Base-by-base conservation (phyloP, 2,329 filamentous ascomycete genomes). In the Colletotrichum cuscutae region DNA sequence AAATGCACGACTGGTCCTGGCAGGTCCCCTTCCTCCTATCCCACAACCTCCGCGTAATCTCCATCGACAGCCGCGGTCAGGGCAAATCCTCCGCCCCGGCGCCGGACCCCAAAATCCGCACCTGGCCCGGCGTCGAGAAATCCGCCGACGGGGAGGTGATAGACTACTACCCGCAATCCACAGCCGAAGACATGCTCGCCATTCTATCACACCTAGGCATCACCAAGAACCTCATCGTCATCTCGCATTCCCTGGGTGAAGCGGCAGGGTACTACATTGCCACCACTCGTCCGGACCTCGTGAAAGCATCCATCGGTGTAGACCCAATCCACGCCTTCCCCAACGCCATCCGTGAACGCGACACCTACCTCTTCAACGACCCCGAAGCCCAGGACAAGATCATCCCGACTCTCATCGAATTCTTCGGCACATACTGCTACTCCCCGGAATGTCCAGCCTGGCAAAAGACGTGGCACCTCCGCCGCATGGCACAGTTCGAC, bases 1-100 rank as follows among this genome's bases (percentile, higher is more conserved):
- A 74, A 35, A 60, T 72, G 42, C 60, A 68, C 60, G 72, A 68
- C 69, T 74, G 64, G 42, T 30, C 26, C 53, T 68, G 59, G 68
- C 60, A 74, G 8, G 54, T 72, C 2, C 60, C 60, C 32, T 64
- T 56, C 26, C 64, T 65, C 22, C 46, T 74, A 2, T 46, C 26
- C n/a, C 60, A 64, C 28, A 19, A 42, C 24, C 64, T 74, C n/a
- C 58, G 63, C 63, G 59, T 72, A 6, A 60, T 72, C 54, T 64
- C 63, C 26, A 22, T 72, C 46, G 72, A 72, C 32, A 30, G 28
- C 58, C 53, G 63, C 30, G 63, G 72, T 0, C 72, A 72, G 24
- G 68, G 63, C 52, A 66, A 57, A 28, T 72, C 53, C n/a, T 66
- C 68, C 4, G 42, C 63, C 30, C 72, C 68, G 53, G 24, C 13